phyloP scores from a whole-genome alignment of 1,284 basidiomycete genomes.

The Marasmius oreades region DNA sequence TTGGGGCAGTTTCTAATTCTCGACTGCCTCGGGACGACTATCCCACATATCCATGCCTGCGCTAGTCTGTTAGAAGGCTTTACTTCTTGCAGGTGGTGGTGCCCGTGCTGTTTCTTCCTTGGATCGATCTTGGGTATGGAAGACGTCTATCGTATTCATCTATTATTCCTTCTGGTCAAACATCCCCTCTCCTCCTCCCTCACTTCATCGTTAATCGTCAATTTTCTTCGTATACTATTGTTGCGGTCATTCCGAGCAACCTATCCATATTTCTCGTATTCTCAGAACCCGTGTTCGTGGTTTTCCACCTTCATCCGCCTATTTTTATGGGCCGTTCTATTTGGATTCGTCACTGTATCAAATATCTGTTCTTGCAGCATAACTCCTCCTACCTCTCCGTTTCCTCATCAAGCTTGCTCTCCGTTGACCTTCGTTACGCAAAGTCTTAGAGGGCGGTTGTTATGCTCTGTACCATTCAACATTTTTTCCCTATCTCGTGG shows the following conservation, averaged over 20 bases:
- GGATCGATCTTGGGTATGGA: constrained; percentile 11
- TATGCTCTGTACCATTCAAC: constrained; percentile 9
- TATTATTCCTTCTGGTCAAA: constrained; percentile 7
- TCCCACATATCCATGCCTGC: neutral
- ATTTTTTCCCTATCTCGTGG: neutral
- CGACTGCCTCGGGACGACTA: constrained; percentile 1
- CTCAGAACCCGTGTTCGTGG: neutral
- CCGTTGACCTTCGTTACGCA: constrained; percentile 5
- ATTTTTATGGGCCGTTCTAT: neutral
- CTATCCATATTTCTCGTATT: neutral
- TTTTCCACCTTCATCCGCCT: neutral
- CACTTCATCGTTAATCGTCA: constrained; percentile 2
- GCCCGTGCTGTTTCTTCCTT: constrained; percentile 1
- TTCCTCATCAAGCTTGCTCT: constrained; percentile 2
- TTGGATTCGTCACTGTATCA: constrained; percentile 14
- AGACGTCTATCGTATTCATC: constrained; percentile 11
- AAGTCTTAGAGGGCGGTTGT: neutral
- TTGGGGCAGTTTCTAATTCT: neutral
- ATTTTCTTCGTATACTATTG: constrained; percentile 4
- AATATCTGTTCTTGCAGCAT: constrained; percentile 6
- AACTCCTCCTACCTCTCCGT: neutral
- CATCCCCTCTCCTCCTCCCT: constrained; percentile 1
- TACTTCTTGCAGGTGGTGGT: neutral
- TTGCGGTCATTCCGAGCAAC: constrained; percentile 6
- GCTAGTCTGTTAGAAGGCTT: neutral